These are phyloP conservation scores for Boletellus deceptivus DNA, from an alignment of 1,284 basidiomycete species.

Conservation along the genomic window DNA sequence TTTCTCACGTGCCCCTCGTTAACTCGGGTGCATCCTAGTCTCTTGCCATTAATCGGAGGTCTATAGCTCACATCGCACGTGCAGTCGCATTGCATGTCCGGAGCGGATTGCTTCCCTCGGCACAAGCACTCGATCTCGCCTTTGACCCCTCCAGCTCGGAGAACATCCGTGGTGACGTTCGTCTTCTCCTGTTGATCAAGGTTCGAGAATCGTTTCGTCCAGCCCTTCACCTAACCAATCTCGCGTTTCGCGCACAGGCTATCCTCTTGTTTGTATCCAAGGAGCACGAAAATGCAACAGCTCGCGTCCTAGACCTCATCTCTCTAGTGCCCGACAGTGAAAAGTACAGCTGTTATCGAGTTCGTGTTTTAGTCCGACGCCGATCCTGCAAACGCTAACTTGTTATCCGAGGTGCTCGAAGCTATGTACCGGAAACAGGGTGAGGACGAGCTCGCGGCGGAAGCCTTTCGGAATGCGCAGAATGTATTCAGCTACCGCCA, in stretches of 20 bases:
- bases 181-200: conserved; percentile 8
- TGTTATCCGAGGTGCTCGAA: conserved; percentile 1
- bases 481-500: not conserved
- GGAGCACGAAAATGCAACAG: conserved; percentile 8
- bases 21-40: no score
- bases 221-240: no score
- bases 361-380: not conserved
- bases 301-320: conserved; percentile 7
- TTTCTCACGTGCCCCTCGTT: no score
- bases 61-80: no score
- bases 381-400: no score
- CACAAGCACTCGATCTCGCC: not conserved
- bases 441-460: not conserved
- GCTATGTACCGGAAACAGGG: conserved; percentile 8
- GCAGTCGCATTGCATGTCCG: no score
- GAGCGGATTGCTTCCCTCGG: no score
- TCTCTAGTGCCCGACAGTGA: not conserved
- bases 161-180: not conserved
- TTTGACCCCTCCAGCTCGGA: not conserved
- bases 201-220: not conserved
- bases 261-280: conserved; percentile 11
- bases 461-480: not conserved
- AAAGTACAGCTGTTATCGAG: conserved; percentile 1
- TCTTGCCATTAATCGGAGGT: no score
- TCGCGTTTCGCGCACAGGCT: conserved; percentile 1